Conservation (phyloP, 2,329 filamentous ascomycete species). For the Ceratocystis colombiana region DNA sequence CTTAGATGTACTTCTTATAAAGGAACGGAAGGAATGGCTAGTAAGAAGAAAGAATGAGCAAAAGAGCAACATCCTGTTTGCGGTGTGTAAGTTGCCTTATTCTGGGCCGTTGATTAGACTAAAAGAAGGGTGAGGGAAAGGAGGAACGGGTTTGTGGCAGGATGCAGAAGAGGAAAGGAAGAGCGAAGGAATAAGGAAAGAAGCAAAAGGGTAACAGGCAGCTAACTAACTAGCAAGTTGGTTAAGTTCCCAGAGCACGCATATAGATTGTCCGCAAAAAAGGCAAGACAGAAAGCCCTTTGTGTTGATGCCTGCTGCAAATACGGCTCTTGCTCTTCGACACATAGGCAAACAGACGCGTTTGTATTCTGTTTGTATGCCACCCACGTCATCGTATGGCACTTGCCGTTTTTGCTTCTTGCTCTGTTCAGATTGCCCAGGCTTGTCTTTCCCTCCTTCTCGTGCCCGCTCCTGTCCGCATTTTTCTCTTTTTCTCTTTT, state of each 20-base stretch:
- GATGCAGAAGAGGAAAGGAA: background rate
- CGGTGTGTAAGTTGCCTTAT: constrained; percentile 14
- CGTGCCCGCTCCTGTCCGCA: background rate
- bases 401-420: constrained; percentile 2
- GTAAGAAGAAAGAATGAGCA: background rate
- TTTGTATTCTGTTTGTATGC: background rate
- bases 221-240: background rate
- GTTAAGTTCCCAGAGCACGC: background rate
- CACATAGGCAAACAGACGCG: background rate
- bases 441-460: background rate
- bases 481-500: background rate
- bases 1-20: background rate
- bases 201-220: constrained; percentile 13
- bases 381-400: background rate
- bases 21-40: background rate
- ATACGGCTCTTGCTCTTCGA: background rate
- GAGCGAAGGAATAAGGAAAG: constrained; percentile 3
- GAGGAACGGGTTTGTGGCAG: background rate
- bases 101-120: background rate
- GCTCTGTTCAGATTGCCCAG: background rate
- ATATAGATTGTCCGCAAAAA: background rate
- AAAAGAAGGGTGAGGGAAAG: background rate
- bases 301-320: background rate
- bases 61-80: constrained; percentile 3
- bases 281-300: background rate